A percentile compares a stretch with the other conserved stretches of the same genome.
Evolutionary conservation across 352 stramenopile species (phyloP).

Genomic region (Globisporangium perplexum): DNA sequence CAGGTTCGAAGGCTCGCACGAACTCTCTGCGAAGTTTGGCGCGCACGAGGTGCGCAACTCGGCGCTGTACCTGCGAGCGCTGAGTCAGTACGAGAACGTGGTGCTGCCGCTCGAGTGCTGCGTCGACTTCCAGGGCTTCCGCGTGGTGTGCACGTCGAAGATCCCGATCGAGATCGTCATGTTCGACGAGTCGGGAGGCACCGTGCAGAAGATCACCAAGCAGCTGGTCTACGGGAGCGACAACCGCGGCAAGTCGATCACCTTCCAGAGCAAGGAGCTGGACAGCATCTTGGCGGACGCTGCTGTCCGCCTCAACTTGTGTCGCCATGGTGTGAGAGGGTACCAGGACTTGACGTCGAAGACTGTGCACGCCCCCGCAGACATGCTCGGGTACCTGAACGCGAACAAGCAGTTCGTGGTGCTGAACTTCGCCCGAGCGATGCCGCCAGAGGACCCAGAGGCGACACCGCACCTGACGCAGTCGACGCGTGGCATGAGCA

Average conservation of each 20-base stretch:
- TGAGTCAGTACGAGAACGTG: slow-evolving; percentile 31
- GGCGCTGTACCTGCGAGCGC: slow-evolving; percentile 57
- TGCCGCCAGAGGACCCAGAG: slow-evolving; percentile 86
- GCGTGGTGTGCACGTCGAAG: slow-evolving; percentile 82
- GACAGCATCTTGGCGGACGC: slow-evolving; percentile 59
- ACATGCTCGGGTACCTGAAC: slow-evolving; percentile 78
- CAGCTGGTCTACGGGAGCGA: slow-evolving; percentile 86
- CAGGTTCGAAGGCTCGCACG: slow-evolving; percentile 87
- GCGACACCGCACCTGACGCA: slow-evolving; percentile 65
- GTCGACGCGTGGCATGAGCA: slow-evolving; percentile 81
- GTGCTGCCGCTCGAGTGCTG: slow-evolving; percentile 70
- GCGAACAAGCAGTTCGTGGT: slow-evolving; percentile 53
- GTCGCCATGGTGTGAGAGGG: slow-evolving; percentile 75
- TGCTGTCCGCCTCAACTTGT: slow-evolving; percentile 75
- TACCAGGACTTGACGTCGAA: slow-evolving; percentile 87
- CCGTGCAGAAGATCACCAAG: slow-evolving; percentile 51
- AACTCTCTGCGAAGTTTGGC: slow-evolving; percentile 81
- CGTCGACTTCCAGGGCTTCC: slow-evolving; percentile 87
- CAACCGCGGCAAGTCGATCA: slow-evolving; percentile 78
- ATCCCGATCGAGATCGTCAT: slow-evolving; percentile 69
- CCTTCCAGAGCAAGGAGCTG: slow-evolving; percentile 75
- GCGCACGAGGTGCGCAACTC: slow-evolving; percentile 81
- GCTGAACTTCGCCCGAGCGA: slow-evolving; percentile 79
- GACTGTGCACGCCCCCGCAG: slow-evolving; percentile 64
- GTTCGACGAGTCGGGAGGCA: slow-evolving; percentile 54